Conservation (phyloP, 192 early-diverging fungal genomes). For the Coemansia sp. region DNA sequence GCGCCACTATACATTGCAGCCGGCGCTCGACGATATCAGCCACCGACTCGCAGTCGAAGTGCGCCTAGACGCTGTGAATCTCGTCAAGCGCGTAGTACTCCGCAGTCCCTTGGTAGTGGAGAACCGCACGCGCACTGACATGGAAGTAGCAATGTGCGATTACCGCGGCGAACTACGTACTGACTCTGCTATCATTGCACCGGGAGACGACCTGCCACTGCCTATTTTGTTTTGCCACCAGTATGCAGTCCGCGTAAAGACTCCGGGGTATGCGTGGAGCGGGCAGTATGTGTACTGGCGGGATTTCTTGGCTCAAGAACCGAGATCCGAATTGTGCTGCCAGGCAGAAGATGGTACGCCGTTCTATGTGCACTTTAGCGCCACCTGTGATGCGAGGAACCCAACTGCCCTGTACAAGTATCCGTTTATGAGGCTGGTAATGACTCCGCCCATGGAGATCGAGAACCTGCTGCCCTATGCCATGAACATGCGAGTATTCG, state of each 20-base stretch:
- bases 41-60: slow-evolving; percentile 90
- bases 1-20: slow-evolving; percentile 77
- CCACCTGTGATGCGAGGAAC: slow-evolving; percentile 37
- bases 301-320: slow-evolving; percentile 60
- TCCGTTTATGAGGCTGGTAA: slow-evolving; percentile 76
- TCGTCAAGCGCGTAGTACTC: slow-evolving; percentile 91
- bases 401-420: slow-evolving; percentile 58
- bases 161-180: slow-evolving; percentile 59
- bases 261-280: slow-evolving; percentile 84
- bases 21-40: slow-evolving; percentile 71
- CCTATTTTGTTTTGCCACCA: slow-evolving; percentile 85
- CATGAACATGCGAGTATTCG: slow-evolving; percentile 75
- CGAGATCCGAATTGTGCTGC: slow-evolving; percentile 59
- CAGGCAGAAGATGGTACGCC: slow-evolving; percentile 39
- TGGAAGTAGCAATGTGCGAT: slow-evolving; percentile 82
- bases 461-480: slow-evolving; percentile 95
- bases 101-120: slow-evolving; percentile 80
- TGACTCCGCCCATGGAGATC: slow-evolving; percentile 79
- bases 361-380: slow-evolving; percentile 49
- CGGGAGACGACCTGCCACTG: slow-evolving; percentile 81
- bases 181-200: slow-evolving; percentile 52
- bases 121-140: slow-evolving; percentile 74
- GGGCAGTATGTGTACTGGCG: slow-evolving; percentile 78
- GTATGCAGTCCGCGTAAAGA: slow-evolving; percentile 75
- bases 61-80: slow-evolving; percentile 67